A percentile compares a stretch with the other conserved stretches of the same genome.
phyloP scores from a whole-genome alignment of 2,329 filamentous ascomycete genomes.

The Epichloe sylvatica region DNA sequence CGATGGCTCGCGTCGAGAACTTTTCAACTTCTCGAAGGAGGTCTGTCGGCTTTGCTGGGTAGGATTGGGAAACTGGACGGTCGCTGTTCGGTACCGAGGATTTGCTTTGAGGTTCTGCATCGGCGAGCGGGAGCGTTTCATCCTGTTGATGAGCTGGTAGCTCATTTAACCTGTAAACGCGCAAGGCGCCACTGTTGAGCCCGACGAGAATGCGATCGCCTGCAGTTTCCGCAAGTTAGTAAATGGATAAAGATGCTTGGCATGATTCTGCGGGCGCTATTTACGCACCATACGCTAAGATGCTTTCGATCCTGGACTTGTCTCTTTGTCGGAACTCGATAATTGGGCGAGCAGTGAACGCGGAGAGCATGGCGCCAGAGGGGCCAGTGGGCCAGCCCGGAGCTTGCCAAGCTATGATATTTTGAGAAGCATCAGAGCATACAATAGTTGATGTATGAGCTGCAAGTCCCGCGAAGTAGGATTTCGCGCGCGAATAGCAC shows the following conservation, averaged over 20 bases:
- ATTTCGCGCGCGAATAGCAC: background rate
- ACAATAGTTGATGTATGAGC: background rate
- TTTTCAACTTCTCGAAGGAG: slow-evolving; percentile 84
- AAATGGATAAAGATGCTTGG: background rate
- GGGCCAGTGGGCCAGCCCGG: slow-evolving; percentile 29
- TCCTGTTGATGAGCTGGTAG: slow-evolving; percentile 21
- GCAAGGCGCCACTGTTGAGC: slow-evolving; percentile 74
- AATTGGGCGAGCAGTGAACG: slow-evolving; percentile 89
- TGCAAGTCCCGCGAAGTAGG: background rate
- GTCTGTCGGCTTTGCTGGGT: slow-evolving; percentile 50
- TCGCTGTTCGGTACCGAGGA: slow-evolving; percentile 17
- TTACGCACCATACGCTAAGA: slow-evolving; percentile 67
- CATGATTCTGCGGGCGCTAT: background rate
- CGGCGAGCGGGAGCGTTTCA: slow-evolving; percentile 17
- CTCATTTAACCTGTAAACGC: slow-evolving; percentile 85
- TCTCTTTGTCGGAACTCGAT: slow-evolving; percentile 93
- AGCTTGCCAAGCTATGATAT: slow-evolving; percentile 17
- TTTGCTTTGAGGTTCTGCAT: slow-evolving; percentile 14
- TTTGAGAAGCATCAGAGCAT: slow-evolving; percentile 9
- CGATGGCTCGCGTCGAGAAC: slow-evolving; percentile 79
- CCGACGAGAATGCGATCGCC: slow-evolving; percentile 86
- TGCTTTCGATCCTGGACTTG: slow-evolving; percentile 94
- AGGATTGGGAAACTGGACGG: slow-evolving; percentile 15
- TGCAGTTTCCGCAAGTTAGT: slow-evolving; percentile 17
- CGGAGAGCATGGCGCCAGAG: slow-evolving; percentile 68